These are phyloP conservation scores for Dalbergia cultrata DNA, from an alignment of 306 rosid genomes.

Conservation along the genomic window DNA sequence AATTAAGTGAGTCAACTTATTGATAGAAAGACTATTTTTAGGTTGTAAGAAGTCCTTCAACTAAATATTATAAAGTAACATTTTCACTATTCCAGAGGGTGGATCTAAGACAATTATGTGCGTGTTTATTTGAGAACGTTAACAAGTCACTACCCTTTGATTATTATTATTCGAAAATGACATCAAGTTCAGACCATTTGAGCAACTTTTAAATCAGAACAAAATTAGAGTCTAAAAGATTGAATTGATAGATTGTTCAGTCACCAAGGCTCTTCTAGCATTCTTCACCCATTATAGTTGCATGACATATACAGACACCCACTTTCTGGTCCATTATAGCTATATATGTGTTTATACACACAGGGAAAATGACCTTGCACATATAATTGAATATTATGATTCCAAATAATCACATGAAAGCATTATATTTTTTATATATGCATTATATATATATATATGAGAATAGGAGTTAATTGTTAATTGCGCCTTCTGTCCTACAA, in stretches of 20 bases:
- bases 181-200: constrained; percentile 15
- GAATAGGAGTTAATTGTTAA: too few relatives aligned
- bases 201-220: constrained; percentile 28
- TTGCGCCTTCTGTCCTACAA: too few relatives aligned
- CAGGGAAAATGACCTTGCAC: not conserved
- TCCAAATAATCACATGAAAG: constrained; percentile 31
- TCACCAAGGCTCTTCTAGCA: not conserved
- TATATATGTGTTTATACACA: not conserved
- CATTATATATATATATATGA: too few relatives aligned
- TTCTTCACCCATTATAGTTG: constrained; percentile 9
- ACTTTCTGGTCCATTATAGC: constrained; percentile 33
- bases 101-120: too few relatives aligned
- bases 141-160: constrained; percentile 7
- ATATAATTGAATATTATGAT: not conserved
- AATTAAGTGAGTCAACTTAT: too few relatives aligned
- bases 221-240: constrained; percentile 17
- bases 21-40: too few relatives aligned
- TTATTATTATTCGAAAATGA: constrained; percentile 39
- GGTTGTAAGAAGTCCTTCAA: too few relatives aligned
- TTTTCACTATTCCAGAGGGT: too few relatives aligned
- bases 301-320: constrained; percentile 11
- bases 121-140: too few relatives aligned
- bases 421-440: not conserved
- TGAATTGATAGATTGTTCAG: constrained; percentile 32
- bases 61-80: too few relatives aligned